Evolutionary conservation across 2,329 filamentous ascomycete species (phyloP).

Genomic region (Canariomyces notabilis): DNA sequence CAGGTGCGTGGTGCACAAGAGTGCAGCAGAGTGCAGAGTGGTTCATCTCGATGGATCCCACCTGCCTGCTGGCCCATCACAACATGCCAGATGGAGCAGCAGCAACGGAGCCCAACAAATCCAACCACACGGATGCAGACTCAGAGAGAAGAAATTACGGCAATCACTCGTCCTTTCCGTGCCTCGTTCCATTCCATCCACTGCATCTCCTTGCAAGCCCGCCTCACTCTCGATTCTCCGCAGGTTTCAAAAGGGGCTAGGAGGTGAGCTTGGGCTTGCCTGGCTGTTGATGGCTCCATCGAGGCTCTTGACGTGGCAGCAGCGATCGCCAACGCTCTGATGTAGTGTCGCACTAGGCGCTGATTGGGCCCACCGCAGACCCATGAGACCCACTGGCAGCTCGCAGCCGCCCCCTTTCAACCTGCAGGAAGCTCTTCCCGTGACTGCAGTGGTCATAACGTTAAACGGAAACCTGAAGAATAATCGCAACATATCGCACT

Average conservation of each 20-base stretch:
- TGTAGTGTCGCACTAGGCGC: constrained; percentile 11
- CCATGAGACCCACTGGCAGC: constrained; percentile 11
- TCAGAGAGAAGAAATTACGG: neutral
- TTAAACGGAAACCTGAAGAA: too few species aligned
- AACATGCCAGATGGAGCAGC: constrained; percentile 18
- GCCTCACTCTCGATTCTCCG: neutral
- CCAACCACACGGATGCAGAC: constrained; percentile 1
- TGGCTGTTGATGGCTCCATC: constrained; percentile 15
- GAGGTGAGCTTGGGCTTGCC: constrained; percentile 12
- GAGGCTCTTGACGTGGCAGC: constrained; percentile 25
- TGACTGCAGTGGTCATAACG: too few species aligned
- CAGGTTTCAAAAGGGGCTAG: neutral
- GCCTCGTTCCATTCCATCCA: too few species aligned
- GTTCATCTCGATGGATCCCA: constrained; percentile 5
- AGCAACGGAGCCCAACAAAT: constrained; percentile 14
- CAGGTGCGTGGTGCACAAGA: neutral
- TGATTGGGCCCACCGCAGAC: constrained; percentile 17
- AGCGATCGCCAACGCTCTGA: constrained; percentile 19
- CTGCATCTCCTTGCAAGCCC: too few species aligned
- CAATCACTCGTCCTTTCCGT: too few species aligned
- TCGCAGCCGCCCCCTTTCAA: neutral
- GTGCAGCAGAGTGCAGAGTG: neutral
- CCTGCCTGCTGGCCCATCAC: constrained; percentile 14
- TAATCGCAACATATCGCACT: too few species aligned
- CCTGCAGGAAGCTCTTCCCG: constrained; percentile 2